Evolutionary conservation across 208 protist genomes (phyloP), one percentile per base, ranked within the genome.

Genomic region (Angomonas ambiguus): DNA sequence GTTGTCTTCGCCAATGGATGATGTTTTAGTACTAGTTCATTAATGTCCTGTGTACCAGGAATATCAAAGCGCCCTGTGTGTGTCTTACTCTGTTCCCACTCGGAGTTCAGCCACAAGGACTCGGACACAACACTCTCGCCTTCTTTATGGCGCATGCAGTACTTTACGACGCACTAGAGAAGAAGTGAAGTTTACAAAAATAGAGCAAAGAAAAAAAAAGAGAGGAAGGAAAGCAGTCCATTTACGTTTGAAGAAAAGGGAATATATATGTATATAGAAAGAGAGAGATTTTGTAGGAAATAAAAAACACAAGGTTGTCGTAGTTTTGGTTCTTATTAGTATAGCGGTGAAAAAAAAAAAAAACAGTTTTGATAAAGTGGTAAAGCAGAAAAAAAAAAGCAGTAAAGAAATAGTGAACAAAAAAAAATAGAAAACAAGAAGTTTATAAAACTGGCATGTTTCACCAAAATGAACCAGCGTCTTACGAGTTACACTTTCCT

Each of bases 21-120:
- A 62, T 79, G 74, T 11, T 62, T 57, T n/a, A 75, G 69, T 16
- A 79, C 74, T n/a, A 79, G 60, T 49, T 79, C 74, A 28, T 79
- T 79, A 42, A 75, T 41, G 2, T 51, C 28, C 6, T 49, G 30
- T 16, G 74, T 72, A 20, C 60, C 69, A 4, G 42, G 38, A 67
- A 74, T n/a, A 60, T 79, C 57, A 38, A 66, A 79, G 11, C 64
- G 67, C 48, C 61, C 69, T n/a, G n/a, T n/a, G n/a, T n/a, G n/a
- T n/a, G n/a, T n/a, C n/a, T n/a, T n/a, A n/a, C n/a, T n/a, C n/a
- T n/a, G n/a, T n/a, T n/a, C n/a, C n/a, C n/a, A n/a, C n/a, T n/a
- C n/a, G n/a, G n/a, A n/a, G n/a, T n/a, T n/a, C n/a, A n/a, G n/a
- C n/a, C n/a, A n/a, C n/a, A n/a, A n/a, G n/a, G n/a, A n/a, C n/a